Base-by-base conservation (phyloP, 2,329 filamentous ascomycete species). In the Penicillium sp. region DNA sequence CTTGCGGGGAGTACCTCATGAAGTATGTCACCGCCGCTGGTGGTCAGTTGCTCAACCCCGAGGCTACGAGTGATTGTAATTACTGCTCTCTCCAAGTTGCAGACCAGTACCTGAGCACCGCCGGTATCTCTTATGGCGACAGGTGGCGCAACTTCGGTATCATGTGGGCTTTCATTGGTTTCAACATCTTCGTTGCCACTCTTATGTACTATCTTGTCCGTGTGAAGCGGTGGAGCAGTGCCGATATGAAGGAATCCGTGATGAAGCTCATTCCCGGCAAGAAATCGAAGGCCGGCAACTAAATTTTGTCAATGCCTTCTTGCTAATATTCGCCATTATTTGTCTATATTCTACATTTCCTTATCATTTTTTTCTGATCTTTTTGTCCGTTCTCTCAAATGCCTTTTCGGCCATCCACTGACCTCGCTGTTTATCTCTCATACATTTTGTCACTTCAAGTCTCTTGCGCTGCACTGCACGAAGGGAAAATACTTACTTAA, bases 61-160 rank as follows among this genome's bases (percentile, higher is more conserved):
- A 75, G 19, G 80, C 79, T 2, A 85, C 78, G 0, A 69, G 65
- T 0, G 62, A 74, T 25, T 91, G 89, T 74, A 63, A 77, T 0
- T 90, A 75, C 60, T 75, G 73, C 62, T 63, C 74, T 1, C 45
- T 77, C 29, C 57, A 62, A 4, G 65, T 70, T 40, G 73, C 71
- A 0, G 73, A 78, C 59, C 68, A 79, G 49, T 80, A 75, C 56
- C 66, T 78, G 41, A 63, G 75, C 0, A 56, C 57, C 0, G 78
- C 84, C 41, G 73, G 75, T 29, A 80, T 83, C 27, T 65, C 78
- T 54, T 89, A 86, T 67, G 67, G 56, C 9, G 75, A 89, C 15
- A 76, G 85, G 13, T 91, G 87, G 87, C 80, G 86, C 58, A 88
- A 91, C 70, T 88, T 88, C 68, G 88, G 86, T 0, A 72, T 89